Conservation (phyloP, 2,329 filamentous ascomycete genomes). For the Sarocladium kiliense region DNA sequence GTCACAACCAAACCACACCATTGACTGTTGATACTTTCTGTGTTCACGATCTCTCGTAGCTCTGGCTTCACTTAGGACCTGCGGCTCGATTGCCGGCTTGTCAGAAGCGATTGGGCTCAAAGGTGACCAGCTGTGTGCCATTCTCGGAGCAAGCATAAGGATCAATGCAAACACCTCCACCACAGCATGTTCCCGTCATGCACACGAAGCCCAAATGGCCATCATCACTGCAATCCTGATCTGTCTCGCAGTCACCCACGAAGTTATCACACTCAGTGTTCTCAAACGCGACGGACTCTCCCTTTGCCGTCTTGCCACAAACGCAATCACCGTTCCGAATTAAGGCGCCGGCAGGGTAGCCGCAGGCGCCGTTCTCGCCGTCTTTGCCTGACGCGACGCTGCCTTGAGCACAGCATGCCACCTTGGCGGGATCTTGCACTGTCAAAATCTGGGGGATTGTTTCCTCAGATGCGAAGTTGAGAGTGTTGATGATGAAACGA, state of each 20-base stretch:
- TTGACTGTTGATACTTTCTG: constrained; percentile 23
- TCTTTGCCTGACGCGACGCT: constrained; percentile 15
- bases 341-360: constrained; percentile 25
- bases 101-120: background rate
- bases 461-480: constrained; percentile 23
- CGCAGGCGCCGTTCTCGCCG: constrained; percentile 16
- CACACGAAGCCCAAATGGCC: constrained; percentile 20
- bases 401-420: constrained; percentile 28
- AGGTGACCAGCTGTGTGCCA: constrained; percentile 22
- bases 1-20: constrained; percentile 2
- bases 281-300: constrained; percentile 24
- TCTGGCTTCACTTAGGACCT: too few relatives aligned
- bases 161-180: constrained; percentile 29
- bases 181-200: constrained; percentile 30
- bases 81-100: background rate
- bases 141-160: constrained; percentile 30
- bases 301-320: constrained; percentile 24
- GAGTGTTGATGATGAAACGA: constrained; percentile 21
- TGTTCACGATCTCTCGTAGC: constrained; percentile 43
- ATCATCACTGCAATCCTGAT: constrained; percentile 22
- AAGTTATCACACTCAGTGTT: constrained; percentile 28
- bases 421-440: constrained; percentile 25
- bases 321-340: constrained; percentile 26
- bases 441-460: constrained; percentile 21
- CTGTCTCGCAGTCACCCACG: constrained; percentile 17